Conservation (phyloP, 2,329 filamentous ascomycete species). For the Arachnomyces sp. region DNA sequence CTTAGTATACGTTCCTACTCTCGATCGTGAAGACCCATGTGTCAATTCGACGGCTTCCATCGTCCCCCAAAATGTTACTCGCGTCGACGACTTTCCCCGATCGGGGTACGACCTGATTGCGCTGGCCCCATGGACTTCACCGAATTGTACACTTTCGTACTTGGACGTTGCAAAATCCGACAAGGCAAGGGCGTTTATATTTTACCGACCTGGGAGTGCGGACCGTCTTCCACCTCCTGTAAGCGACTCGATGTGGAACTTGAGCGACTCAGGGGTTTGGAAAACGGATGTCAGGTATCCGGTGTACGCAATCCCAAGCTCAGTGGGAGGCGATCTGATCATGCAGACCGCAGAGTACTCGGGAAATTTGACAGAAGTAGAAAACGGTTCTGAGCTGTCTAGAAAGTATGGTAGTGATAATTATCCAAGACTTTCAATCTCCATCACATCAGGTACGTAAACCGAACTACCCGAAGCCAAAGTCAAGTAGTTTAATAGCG, state of each 20-base stretch:
- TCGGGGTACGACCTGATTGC: constrained; percentile 67
- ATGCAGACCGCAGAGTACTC: constrained; percentile 67
- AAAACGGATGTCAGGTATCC: constrained; percentile 64
- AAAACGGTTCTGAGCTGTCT: constrained; percentile 23
- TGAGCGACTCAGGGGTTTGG: constrained; percentile 66
- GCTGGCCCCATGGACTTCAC: constrained; percentile 76
- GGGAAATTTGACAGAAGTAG: constrained; percentile 54
- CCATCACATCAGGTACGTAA: constrained; percentile 39
- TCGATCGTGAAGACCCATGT: constrained; percentile 55
- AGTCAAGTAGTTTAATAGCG: constrained; percentile 37
- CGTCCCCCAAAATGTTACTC: constrained; percentile 68
- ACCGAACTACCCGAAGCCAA: constrained; percentile 34
- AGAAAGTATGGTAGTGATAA: constrained; percentile 32
- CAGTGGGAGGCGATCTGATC: constrained; percentile 62
- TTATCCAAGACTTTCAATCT: constrained; percentile 45
- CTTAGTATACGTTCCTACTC: constrained; percentile 75
- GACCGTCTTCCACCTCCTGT: constrained; percentile 57
- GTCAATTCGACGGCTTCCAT: constrained; percentile 54
- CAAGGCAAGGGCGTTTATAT: constrained; percentile 53
- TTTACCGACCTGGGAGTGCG: constrained; percentile 43
- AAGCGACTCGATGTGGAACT: constrained; percentile 60
- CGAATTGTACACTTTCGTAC: constrained; percentile 65
- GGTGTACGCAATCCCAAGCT: constrained; percentile 71
- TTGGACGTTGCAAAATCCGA: constrained; percentile 56
- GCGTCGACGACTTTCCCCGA: constrained; percentile 58